phyloP scores from a whole-genome alignment of 148 eudicot species.

The Fagopyrum tataricum region DNA sequence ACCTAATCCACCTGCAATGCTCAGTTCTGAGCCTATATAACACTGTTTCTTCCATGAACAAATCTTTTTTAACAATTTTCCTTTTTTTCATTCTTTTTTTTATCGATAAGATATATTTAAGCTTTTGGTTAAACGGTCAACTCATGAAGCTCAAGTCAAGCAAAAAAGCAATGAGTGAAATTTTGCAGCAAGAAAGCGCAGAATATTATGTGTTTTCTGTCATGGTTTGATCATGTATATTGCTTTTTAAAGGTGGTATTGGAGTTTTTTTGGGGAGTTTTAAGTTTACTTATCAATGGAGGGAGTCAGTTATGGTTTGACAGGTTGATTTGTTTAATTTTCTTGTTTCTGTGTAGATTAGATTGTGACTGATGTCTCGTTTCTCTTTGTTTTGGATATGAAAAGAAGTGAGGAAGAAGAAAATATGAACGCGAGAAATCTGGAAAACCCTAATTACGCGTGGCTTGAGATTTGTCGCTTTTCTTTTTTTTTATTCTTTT shows the following conservation, averaged over 20 bases:
- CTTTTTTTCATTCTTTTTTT: background rate
- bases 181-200: background rate
- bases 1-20: conserved; percentile 7
- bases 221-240: background rate
- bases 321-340: background rate
- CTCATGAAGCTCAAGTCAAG: conserved; percentile 1
- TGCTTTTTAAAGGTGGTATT: background rate
- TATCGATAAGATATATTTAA: background rate
- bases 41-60: background rate
- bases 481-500: background rate
- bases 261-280: background rate
- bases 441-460: background rate
- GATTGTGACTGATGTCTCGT: background rate
- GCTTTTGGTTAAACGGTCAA: conserved; percentile 5
- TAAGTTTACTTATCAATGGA: background rate
- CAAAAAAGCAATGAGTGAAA: conserved; percentile 6
- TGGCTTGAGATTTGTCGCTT: background rate
- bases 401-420: background rate
- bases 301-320: conserved; percentile 3
- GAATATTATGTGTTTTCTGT: conserved; percentile 6
- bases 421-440: background rate
- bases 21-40: background rate
- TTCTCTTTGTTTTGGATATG: background rate
- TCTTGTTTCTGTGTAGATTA: background rate
- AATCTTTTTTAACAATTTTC: background rate